Base-by-base conservation (phyloP, 164 flowering plant genomes). In the Dillenia turbinata region DNA sequence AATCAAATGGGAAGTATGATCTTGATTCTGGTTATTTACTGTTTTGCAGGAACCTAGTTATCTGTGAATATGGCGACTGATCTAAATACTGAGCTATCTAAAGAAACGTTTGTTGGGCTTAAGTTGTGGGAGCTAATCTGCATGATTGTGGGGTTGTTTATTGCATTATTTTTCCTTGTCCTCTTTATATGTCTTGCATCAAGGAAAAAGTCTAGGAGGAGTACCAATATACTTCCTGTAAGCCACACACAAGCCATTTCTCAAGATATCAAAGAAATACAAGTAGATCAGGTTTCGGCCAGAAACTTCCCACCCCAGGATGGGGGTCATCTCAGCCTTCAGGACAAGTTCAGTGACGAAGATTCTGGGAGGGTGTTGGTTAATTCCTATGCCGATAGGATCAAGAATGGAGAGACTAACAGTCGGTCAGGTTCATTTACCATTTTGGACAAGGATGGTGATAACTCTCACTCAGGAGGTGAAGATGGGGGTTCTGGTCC, bases 211-310 rank as follows among this genome's bases (percentile, higher is more conserved):
- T 78, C 92, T 12, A 81, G 70, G 64, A n/a, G n/a, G n/a, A 67
- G 66, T 7, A 63, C 44, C 16, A 71, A 67, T 56, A 75, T 52
- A 26, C 74, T 83, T 24, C 84, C 88, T 2, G 54, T 76, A 45
- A 75, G 59, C 61, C 89, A 76, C 66, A 77, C 75, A 17, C 87
- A 86, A 10, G 63, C 52, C 24, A 70, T 79, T 45, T 85, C 93
- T 0, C 79, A 80, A 61, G 97, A 89, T 65, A 84, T 91, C 69
- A 85, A 79, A 75, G 97, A 88, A 56, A 84, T 91, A 17, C 71
- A 77, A 43, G 79, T 88, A 57, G 92, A 88, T 52, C 92, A 75
- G 61, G 72, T 71, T 60, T 71, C 87, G 24, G 53, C 82, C 6
- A 70, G 73, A 40, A 67, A 71, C 12, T 71, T 49, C 63, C 69